A percentile compares a stretch with the other conserved stretches of the same genome.
Evolutionary conservation across 176 grass and related monocot species (phyloP).

Genomic region (Zoysia japonica): DNA sequence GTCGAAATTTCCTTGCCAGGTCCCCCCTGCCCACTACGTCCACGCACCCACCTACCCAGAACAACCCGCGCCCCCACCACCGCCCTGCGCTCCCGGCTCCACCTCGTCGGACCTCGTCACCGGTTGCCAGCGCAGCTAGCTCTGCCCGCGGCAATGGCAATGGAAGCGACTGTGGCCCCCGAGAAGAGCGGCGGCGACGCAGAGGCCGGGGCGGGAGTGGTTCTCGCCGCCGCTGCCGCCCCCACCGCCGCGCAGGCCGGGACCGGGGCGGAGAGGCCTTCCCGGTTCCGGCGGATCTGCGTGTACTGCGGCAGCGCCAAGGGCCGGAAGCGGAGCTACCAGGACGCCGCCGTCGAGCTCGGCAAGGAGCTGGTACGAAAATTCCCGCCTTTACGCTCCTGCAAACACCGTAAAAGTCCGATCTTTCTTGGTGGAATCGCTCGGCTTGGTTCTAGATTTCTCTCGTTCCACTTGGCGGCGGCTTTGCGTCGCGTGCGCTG

Average conservation of each 20-base stretch:
- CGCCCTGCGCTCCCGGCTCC: not conserved
- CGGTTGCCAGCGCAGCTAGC: not conserved
- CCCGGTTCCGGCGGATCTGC: constrained; percentile 81
- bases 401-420: not conserved
- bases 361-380: constrained; percentile 77
- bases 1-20: constrained; percentile 19
- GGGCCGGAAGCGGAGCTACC: constrained; percentile 75
- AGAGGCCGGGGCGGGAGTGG: not conserved
- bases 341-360: constrained; percentile 82
- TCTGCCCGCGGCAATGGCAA: no score
- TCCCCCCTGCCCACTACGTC: not conserved
- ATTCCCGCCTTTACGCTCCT: constrained; percentile 19
- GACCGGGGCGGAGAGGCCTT: constrained; percentile 36
- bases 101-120: constrained; percentile 4
- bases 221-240: not conserved
- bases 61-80: not conserved
- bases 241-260: not conserved
- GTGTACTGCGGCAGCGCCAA: constrained; percentile 86
- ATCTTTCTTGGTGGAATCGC: not conserved
- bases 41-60: constrained; percentile 39
- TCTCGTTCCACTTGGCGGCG: not conserved
- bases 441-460: not conserved
- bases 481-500: not conserved
- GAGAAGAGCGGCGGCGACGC: constrained; percentile 19
- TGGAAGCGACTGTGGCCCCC: constrained; percentile 14